These are phyloP conservation scores for Xylaria sp. DNA, from an alignment of 2,329 filamentous ascomycete genomes.

Conservation along the genomic window DNA sequence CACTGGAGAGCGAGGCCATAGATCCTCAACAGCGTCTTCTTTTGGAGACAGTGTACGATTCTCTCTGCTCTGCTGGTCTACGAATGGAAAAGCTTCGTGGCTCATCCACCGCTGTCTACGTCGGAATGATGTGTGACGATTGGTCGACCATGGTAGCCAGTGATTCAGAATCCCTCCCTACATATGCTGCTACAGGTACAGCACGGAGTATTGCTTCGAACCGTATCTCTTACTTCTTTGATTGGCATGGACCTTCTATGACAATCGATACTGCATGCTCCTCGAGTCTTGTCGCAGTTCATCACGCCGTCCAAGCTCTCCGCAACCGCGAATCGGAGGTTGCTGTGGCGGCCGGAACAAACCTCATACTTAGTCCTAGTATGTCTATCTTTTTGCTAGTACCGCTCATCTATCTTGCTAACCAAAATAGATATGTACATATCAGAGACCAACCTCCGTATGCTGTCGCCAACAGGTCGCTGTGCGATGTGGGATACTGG, in stretches of 20 bases:
- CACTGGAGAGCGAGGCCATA: slow-evolving; percentile 18
- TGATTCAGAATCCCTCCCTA: slow-evolving; percentile 13
- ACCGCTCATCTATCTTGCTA: background rate
- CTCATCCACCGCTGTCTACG: slow-evolving; percentile 16
- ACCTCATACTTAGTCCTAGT: slow-evolving; percentile 11
- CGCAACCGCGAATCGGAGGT: slow-evolving; percentile 1
- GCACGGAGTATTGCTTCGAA: slow-evolving; percentile 21
- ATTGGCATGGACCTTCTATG: slow-evolving; percentile 20
- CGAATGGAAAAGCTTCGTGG: slow-evolving; percentile 10
- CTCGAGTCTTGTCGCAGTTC: slow-evolving; percentile 14
- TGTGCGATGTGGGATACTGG: slow-evolving; percentile 2
- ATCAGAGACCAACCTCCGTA: background rate
- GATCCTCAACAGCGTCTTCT: slow-evolving; percentile 27
- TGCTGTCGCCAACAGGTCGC: slow-evolving; percentile 4
- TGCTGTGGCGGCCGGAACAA: slow-evolving; percentile 10
- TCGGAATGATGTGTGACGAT: slow-evolving; percentile 23
- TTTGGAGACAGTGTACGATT: slow-evolving; percentile 22
- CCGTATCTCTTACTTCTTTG: background rate
- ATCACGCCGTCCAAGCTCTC: slow-evolving; percentile 15
- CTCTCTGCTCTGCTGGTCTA: slow-evolving; percentile 1
- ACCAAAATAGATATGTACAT: background rate
- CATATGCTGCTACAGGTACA: slow-evolving; percentile 11
- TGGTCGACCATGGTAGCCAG: background rate
- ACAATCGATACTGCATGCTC: slow-evolving; percentile 23
- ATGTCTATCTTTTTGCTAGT: background rate